Evolutionary conservation across 1,284 basidiomycete genomes (phyloP).

Genomic region (Caloboletus firmus): DNA sequence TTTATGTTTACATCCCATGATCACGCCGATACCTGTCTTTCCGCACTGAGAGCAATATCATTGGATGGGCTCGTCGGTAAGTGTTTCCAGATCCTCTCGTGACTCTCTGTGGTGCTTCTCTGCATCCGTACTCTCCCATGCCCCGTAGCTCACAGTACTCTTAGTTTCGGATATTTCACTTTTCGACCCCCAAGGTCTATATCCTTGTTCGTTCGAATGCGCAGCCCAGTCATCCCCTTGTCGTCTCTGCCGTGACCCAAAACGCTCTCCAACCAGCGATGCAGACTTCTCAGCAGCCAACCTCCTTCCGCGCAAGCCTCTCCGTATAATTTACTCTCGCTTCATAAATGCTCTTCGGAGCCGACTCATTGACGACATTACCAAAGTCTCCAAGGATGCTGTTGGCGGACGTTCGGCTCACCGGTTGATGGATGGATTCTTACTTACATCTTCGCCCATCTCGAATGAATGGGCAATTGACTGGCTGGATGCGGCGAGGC

Average conservation of each 20-base stretch:
- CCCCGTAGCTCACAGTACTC: conserved; percentile 13
- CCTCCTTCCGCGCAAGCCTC: conserved; percentile 44
- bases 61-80: conserved; percentile 54
- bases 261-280: conserved; percentile 22
- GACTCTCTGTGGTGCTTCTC: neutral
- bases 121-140: neutral
- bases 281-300: conserved; percentile 26
- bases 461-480: conserved; percentile 58
- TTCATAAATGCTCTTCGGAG: conserved; percentile 50
- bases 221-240: conserved; percentile 45
- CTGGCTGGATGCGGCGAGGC: conserved; percentile 56
- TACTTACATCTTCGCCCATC: conserved; percentile 47
- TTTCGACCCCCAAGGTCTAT: conserved; percentile 50
- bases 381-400: conserved; percentile 37
- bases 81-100: conserved; percentile 25
- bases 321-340: conserved; percentile 46
- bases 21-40: conserved; percentile 29
- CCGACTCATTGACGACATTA: conserved; percentile 56
- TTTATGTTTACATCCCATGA: conserved; percentile 51
- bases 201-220: conserved; percentile 53
- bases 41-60: conserved; percentile 35
- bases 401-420: conserved; percentile 32
- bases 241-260: conserved; percentile 37
- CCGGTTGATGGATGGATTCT: conserved; percentile 58
- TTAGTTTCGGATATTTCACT: conserved; percentile 38